A percentile compares a stretch with the other conserved stretches of the same genome.
These are phyloP conservation scores for Paxillus involutus DNA, from an alignment of 768 basidiomycete genomes.

Conservation along the genomic window DNA sequence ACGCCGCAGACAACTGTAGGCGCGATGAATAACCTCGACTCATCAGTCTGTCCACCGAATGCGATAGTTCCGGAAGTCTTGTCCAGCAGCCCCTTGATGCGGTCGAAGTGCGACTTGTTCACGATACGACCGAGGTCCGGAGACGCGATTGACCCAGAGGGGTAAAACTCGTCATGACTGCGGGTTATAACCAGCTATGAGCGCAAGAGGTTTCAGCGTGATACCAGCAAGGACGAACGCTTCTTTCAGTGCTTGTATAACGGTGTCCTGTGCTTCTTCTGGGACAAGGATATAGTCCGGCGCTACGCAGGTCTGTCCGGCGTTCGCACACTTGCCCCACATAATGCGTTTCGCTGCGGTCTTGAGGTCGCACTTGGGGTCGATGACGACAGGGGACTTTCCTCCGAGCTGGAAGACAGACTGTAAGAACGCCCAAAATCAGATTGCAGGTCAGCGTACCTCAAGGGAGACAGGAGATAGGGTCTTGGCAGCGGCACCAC, in stretches of 20 bases:
- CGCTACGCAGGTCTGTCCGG: conserved; percentile 75
- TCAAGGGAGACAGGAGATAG: conserved; percentile 68
- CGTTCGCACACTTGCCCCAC: conserved; percentile 81
- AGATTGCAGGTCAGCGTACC: conserved; percentile 26
- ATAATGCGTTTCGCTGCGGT: conserved; percentile 68
- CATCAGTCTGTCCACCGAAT: conserved; percentile 62
- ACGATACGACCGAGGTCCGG: conserved; percentile 54
- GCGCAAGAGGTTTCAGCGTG: neutral
- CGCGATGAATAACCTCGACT: conserved; percentile 59
- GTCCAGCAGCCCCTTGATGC: conserved; percentile 63
- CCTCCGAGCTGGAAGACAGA: conserved; percentile 52
- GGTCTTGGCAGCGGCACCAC: conserved; percentile 73
- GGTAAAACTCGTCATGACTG: conserved; percentile 36
- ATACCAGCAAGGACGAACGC: conserved; percentile 31
- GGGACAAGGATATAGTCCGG: conserved; percentile 55
- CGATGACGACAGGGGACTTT: conserved; percentile 75
- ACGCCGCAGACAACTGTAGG: conserved; percentile 74
- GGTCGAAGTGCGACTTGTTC: conserved; percentile 50
- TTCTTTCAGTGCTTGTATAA: conserved; percentile 41
- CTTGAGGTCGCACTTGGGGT: conserved; percentile 65
- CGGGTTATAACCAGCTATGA: neutral
- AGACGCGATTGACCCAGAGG: conserved; percentile 41
- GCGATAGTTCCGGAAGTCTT: conserved; percentile 64
- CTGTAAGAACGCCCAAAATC: neutral
- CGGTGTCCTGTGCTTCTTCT: conserved; percentile 36